Evolutionary conservation across 2,329 filamentous ascomycete species (phyloP).

Genomic region (Hypoxylon sp.): DNA sequence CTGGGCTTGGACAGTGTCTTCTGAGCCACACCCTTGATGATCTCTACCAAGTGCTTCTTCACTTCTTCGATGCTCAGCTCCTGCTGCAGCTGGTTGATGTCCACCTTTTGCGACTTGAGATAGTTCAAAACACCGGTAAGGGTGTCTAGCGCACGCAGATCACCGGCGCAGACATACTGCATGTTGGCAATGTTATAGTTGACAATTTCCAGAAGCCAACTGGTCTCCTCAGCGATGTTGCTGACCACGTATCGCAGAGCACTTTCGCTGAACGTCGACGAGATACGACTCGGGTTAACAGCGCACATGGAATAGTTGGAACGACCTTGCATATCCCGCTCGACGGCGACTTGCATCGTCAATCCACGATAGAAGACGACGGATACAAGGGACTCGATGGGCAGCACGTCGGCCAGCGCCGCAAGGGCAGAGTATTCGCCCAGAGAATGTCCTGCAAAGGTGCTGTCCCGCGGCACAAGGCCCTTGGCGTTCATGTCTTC

Average conservation of each 20-base stretch:
- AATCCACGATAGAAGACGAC: slow-evolving; percentile 99
- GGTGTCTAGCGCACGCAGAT: slow-evolving; percentile 74
- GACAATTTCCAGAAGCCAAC: slow-evolving; percentile 98
- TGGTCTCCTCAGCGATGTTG: slow-evolving; percentile 91
- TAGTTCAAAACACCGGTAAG: slow-evolving; percentile 88
- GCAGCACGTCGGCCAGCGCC: slow-evolving; percentile 97
- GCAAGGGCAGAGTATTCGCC: slow-evolving; percentile 98
- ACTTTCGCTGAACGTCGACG: slow-evolving; percentile 98
- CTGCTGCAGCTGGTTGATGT: slow-evolving; percentile 91
- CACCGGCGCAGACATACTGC: slow-evolving; percentile 77
- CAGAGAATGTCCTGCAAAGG: slow-evolving; percentile 95
- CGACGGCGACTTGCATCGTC: slow-evolving; percentile 99
- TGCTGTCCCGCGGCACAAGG: slow-evolving; percentile 93
- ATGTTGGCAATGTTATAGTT: slow-evolving; percentile 88
- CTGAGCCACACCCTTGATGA: slow-evolving; percentile 87
- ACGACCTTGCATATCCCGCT: slow-evolving; percentile 89
- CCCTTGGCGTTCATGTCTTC: slow-evolving; percentile 99
- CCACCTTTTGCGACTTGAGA: slow-evolving; percentile 95
- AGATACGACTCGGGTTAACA: slow-evolving; percentile 97
- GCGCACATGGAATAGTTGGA: slow-evolving; percentile 99
- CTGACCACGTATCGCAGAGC: slow-evolving; percentile 96
- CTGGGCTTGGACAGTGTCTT: slow-evolving; percentile 87
- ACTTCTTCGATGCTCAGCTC: slow-evolving; percentile 88
- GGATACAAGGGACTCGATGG: slow-evolving; percentile 97
- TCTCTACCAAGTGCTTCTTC: slow-evolving; percentile 86